These are phyloP conservation scores for Boletus barrowsii DNA, from an alignment of 768 basidiomycete species.

Conservation along the genomic window DNA sequence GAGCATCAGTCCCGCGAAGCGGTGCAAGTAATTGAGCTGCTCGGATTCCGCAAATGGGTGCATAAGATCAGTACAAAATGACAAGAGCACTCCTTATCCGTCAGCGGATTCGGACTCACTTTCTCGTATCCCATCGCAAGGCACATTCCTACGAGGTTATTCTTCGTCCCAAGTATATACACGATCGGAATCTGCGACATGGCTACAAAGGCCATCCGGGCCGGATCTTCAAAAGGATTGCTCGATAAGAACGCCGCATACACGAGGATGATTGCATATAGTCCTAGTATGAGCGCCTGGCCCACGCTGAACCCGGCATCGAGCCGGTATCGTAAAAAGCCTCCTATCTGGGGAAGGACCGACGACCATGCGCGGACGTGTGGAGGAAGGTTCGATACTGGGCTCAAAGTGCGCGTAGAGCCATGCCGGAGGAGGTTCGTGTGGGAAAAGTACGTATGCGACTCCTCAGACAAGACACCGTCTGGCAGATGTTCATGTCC, in stretches of 20 bases:
- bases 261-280: slow-evolving; percentile 36
- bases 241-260: slow-evolving; percentile 36
- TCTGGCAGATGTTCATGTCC: slow-evolving; percentile 17
- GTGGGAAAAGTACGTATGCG: slow-evolving; percentile 26
- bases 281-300: slow-evolving; percentile 33
- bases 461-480: slow-evolving; percentile 25
- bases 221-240: slow-evolving; percentile 33
- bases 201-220: slow-evolving; percentile 36
- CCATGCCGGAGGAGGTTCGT: slow-evolving; percentile 21
- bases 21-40: slow-evolving; percentile 54
- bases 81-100: too few relatives aligned
- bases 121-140: slow-evolving; percentile 48
- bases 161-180: slow-evolving; percentile 47
- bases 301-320: slow-evolving; percentile 37
- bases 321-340: slow-evolving; percentile 33
- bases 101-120: slow-evolving; percentile 25
- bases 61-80: neutral
- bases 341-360: slow-evolving; percentile 32
- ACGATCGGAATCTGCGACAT: slow-evolving; percentile 46
- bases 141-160: slow-evolving; percentile 40
- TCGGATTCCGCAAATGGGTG: neutral
- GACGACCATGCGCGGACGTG: slow-evolving; percentile 39
- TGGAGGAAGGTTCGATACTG: slow-evolving; percentile 25
- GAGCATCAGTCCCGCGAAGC: slow-evolving; percentile 45
- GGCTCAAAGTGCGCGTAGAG: slow-evolving; percentile 9